Percentiles rank a stretch among this genome's conserved stretches.
Conservation (phyloP, 164 flowering plant genomes). For the Cinnamomum chago region DNA sequence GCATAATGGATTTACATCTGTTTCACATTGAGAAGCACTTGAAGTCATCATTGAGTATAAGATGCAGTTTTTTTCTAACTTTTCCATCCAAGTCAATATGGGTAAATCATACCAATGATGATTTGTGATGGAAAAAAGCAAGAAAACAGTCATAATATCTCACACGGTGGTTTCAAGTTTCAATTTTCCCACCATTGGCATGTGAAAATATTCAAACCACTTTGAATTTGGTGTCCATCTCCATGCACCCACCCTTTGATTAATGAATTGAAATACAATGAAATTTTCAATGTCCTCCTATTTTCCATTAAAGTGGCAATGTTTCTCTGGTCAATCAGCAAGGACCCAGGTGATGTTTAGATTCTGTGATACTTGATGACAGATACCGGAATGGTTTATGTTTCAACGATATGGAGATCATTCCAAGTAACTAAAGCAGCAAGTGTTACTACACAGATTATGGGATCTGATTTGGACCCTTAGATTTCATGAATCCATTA, state of each 20-base stretch:
- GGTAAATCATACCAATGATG: background rate
- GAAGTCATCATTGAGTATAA: background rate
- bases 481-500: background rate
- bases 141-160: background rate
- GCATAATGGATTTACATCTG: background rate
- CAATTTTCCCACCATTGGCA: background rate
- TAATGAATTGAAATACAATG: background rate
- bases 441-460: too few species aligned
- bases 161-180: background rate
- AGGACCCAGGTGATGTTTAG: background rate
- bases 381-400: too few species aligned
- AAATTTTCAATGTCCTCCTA: background rate
- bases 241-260: too few species aligned
- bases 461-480: background rate
- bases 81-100: background rate
- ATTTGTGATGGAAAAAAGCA: background rate
- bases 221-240: background rate
- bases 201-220: background rate
- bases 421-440: background rate
- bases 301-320: background rate
- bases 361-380: background rate
- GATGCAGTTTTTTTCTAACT: background rate
- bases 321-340: background rate
- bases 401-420: too few species aligned
- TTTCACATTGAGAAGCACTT: background rate